Evolutionary conservation across 768 basidiomycete species (phyloP), one percentile per base, ranked within the genome.

Genomic region (Tylopilus vinaceipallidus): DNA sequence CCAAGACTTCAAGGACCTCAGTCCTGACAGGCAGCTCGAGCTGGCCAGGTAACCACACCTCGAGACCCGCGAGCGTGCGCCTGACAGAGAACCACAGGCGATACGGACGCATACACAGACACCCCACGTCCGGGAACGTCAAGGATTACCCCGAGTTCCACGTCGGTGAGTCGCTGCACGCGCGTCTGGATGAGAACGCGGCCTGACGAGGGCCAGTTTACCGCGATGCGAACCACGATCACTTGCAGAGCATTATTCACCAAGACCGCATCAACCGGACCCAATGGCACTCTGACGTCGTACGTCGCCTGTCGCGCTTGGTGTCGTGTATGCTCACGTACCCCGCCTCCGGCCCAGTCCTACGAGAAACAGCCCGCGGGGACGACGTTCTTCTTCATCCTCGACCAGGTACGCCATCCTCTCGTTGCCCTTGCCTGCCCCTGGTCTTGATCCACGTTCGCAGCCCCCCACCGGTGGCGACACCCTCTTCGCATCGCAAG

Each of bases 1-100:
- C 63, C 82, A 83, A 54, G 77, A 83, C 62, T 81, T 83, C 68
- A 82, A 80, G 65, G n/a, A n/a, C n/a, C n/a, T n/a, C n/a, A n/a
- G 68, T 2, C 70, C 77, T 8, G 78, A 81, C 35, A 62, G 70
- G 47, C 80, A 81, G 53, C 75, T 81, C 50, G 79, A 76, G 57
- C 73, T 80, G 30, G 75, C 76, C 8, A 71, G 64, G 76, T 74
- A 41, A n/a, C n/a, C n/a, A 40, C 23, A 23, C 11, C n/a, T 6
- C 16, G 23, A 24, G 38, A 40, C 24, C 10, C n/a, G 38, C 9
- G 22, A 10, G 16, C 10, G 17, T 24, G 19, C 16, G 6, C 29
- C 20, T 45, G 19, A 40, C 32, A 5, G 35, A 23, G 16, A 19
- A 22, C n/a, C 9, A 9, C 36, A 75, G 74, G 30, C 70, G 75